Conservation (phyloP, 257 asterid species). For the Plectranthus barbatus region DNA sequence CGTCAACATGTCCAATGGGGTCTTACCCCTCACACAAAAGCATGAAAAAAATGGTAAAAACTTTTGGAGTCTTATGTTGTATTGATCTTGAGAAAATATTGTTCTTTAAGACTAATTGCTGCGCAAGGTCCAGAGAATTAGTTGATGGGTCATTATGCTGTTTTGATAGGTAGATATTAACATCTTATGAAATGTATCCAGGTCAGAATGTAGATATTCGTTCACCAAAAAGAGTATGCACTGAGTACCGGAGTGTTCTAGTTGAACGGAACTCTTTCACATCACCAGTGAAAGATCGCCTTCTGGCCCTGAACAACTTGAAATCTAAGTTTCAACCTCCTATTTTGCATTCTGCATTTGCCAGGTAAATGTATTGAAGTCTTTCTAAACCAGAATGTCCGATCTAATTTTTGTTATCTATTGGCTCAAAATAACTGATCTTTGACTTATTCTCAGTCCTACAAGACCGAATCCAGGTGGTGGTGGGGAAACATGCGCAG, state of each 20-base stretch:
- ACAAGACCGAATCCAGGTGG: constrained; percentile 95
- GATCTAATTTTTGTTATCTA: neutral
- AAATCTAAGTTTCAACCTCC: constrained; percentile 74
- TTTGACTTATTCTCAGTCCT: constrained; percentile 56
- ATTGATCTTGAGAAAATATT: neutral
- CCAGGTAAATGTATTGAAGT: constrained; percentile 45
- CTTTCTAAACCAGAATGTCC: constrained; percentile 7
- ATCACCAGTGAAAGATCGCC: constrained; percentile 94
- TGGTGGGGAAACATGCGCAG: constrained; percentile 98
- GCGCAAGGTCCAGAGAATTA: neutral
- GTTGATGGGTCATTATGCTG: constrained; percentile 1
- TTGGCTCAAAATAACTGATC: neutral
- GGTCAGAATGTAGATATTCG: constrained; percentile 81
- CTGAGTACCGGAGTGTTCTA: constrained; percentile 74
- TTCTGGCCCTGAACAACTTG: constrained; percentile 58
- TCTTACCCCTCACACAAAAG: constrained; percentile 42
- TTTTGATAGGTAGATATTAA: constrained; percentile 9
- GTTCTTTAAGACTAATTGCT: neutral
- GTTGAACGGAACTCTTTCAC: constrained; percentile 93
- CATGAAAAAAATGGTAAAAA: constrained; percentile 55
- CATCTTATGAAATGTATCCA: constrained; percentile 24
- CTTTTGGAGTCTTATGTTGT: neutral
- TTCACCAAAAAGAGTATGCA: constrained; percentile 77
- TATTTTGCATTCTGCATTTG: constrained; percentile 88
- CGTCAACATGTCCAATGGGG: constrained; percentile 49